phyloP scores from a whole-genome alignment of 306 rosid species.

The Cucumis hystrix region DNA sequence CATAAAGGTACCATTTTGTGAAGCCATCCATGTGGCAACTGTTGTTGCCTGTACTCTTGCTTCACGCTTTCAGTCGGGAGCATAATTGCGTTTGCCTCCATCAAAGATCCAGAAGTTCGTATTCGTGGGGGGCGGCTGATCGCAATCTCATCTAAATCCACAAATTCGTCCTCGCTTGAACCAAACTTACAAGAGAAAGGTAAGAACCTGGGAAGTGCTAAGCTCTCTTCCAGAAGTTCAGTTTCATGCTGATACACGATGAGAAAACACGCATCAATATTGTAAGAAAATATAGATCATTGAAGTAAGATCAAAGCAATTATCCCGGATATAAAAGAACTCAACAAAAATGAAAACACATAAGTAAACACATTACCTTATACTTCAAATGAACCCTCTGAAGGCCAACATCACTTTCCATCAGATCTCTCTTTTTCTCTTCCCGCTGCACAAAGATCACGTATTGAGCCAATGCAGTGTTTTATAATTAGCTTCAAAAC shows the following conservation, averaged over 20 bases:
- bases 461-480: slow-evolving; percentile 12
- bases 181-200: slow-evolving; percentile 31
- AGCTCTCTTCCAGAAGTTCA: slow-evolving; percentile 47
- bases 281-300: not conserved
- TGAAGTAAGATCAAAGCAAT: not conserved
- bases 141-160: slow-evolving; percentile 73
- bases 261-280: not conserved
- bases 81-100: slow-evolving; percentile 35
- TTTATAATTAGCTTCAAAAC: not conserved
- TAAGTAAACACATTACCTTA: slow-evolving; percentile 36
- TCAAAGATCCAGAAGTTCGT: slow-evolving; percentile 33
- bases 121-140: slow-evolving; percentile 40
- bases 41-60: slow-evolving; percentile 64
- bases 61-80: slow-evolving; percentile 42
- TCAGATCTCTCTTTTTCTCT: slow-evolving; percentile 77
- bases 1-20: slow-evolving; percentile 57
- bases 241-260: slow-evolving; percentile 32
- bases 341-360: not conserved
- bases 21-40: slow-evolving; percentile 80
- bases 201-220: slow-evolving; percentile 34
- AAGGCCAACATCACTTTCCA: slow-evolving; percentile 84
- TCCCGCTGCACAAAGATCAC: slow-evolving; percentile 52
- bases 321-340: not conserved
- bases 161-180: slow-evolving; percentile 57
- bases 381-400: slow-evolving; percentile 93